A percentile compares a stretch with the other conserved stretches of the same genome.
These are phyloP conservation scores for Sclerotinia trifoliorum DNA, from an alignment of 2,329 filamentous ascomycete species.

Conservation along the genomic window DNA sequence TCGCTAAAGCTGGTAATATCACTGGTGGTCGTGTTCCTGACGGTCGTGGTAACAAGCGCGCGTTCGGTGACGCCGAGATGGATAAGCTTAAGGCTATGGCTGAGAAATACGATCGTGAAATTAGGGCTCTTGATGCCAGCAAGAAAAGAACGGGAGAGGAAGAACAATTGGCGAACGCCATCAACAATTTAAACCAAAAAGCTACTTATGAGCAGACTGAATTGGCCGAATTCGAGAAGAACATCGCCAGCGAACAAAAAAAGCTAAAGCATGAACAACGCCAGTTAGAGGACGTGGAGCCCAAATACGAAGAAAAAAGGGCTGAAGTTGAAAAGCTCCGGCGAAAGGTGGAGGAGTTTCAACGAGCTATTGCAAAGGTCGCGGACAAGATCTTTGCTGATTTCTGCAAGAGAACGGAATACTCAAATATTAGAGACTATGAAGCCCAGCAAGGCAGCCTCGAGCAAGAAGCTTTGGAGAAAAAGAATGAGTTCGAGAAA, in stretches of 20 bases:
- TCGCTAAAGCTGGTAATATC: conserved; percentile 95
- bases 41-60: conserved; percentile 70
- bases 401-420: conserved; percentile 86
- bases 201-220: conserved; percentile 72
- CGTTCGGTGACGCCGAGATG: conserved; percentile 87
- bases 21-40: conserved; percentile 85
- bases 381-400: conserved; percentile 83
- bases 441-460: conserved; percentile 89
- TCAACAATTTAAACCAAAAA: conserved; percentile 76
- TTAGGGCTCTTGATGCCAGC: conserved; percentile 75
- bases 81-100: conserved; percentile 77
- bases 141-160: conserved; percentile 75
- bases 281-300: conserved; percentile 72
- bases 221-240: conserved; percentile 73
- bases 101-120: conserved; percentile 72
- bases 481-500: conserved; percentile 80
- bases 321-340: conserved; percentile 64
- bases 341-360: conserved; percentile 53
- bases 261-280: conserved; percentile 72
- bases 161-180: conserved; percentile 75
- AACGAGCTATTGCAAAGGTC: conserved; percentile 70
- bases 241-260: conserved; percentile 78
- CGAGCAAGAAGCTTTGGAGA: conserved; percentile 85
- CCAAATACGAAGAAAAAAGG: conserved; percentile 73
- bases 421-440: conserved; percentile 86